Percentiles rank a stretch among this genome's conserved stretches.
These are phyloP conservation scores for Paecilomyces formosus DNA, from an alignment of 2,329 filamentous ascomycete genomes.

Conservation along the genomic window DNA sequence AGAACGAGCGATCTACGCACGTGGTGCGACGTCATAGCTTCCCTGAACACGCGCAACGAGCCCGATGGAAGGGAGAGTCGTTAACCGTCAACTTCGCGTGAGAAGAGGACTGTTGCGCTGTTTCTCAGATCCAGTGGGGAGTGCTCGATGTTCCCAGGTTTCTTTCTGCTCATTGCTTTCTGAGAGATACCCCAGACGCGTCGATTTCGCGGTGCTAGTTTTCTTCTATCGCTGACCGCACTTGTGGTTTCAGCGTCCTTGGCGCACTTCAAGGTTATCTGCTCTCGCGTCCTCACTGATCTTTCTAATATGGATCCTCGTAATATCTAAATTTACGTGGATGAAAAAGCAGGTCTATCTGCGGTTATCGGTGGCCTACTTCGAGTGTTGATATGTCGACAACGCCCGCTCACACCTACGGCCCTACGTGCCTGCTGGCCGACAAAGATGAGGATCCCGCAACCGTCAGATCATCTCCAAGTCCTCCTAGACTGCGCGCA, in stretches of 20 bases:
- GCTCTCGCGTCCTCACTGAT: neutral
- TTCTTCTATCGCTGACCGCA: neutral
- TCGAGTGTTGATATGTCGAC: conserved; percentile 25
- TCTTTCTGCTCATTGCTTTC: neutral
- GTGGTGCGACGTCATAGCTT: conserved; percentile 30
- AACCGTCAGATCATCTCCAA: conserved; percentile 29
- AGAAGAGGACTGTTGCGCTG: neutral
- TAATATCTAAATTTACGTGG: neutral
- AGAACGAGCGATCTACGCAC: conserved; percentile 13
- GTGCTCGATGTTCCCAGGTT: neutral
- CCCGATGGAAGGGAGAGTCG: neutral
- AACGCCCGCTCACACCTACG: conserved; percentile 49
- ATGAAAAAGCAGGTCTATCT: neutral
- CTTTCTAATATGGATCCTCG: neutral
- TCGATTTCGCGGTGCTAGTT: neutral
- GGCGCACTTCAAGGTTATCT: neutral
- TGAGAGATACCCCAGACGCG: neutral
- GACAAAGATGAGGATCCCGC: conserved; percentile 25
- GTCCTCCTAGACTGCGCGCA: conserved; percentile 52
- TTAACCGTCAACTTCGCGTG: neutral
- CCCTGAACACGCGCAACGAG: conserved; percentile 1
- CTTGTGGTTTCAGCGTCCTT: neutral
- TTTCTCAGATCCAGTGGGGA: neutral
- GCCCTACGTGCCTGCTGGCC: conserved; percentile 48
- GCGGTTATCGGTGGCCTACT: neutral